Base-by-base conservation (phyloP, 768 basidiomycete species). In the Leccinellum rugosiceps region DNA sequence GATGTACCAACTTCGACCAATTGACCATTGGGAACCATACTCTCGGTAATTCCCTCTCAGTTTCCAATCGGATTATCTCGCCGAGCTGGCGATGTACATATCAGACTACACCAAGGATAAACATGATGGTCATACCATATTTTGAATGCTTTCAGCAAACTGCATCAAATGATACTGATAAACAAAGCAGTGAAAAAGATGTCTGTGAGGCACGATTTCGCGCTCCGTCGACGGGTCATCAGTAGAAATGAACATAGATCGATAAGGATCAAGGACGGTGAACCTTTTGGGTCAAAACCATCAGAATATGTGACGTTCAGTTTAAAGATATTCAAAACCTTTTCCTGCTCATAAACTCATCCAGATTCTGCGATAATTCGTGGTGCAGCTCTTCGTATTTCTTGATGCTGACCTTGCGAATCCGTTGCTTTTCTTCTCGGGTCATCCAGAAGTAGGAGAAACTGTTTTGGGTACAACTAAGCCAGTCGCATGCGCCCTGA, bases 101-200 rank as follows among this genome's bases (percentile, higher is more conserved):
- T 45, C 41, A n/a, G 19, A 38, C 15, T 38, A 52, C 50, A 26
- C 48, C 3, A 4, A 31, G 34, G 1, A 2, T 10, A 13, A 14
- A 13, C 14, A 19, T 4, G 3, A 4, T n/a, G 2, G 53, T n/a
- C 77, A 19, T 45, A 81, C 80, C 56, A 75, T 50, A 7, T 70
- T 70, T n/a, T 66, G 60, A 5, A 78, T 55, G 11, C 65, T 58
- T 9, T 58, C 55, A 3, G 72, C 65, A 58, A 80, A 78, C 13
- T 67, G 70, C 66, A 78, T 75, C 50, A 78, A 61, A 57, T 81
- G 80, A 53, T 75, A 80, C 58, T 92, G 87, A 66, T 88, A 90
- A 28, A 88, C 80, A 62, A 86, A 91, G 50, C 85, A 87, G 55
- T 88, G 75, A 62, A 92, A 92, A 8, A 92, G 74, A 65, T 85